Evolutionary conservation across 495 filamentous ascomycete genomes (phyloP), one percentile per base, ranked within the genome.

Genomic region (Jackrogersella multiformis): DNA sequence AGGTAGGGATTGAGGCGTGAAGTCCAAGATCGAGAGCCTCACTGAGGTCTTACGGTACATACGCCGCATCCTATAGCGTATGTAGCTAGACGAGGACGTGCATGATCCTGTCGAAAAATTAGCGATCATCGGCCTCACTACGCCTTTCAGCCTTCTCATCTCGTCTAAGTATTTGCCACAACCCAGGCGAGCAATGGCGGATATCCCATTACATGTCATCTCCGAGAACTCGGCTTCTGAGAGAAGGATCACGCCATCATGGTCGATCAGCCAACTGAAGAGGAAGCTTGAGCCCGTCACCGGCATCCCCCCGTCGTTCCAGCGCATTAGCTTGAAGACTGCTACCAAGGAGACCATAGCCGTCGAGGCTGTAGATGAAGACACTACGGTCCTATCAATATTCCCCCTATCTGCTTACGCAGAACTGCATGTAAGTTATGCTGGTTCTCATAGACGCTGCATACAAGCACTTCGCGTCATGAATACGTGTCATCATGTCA

Each of bases 251-350:
- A 93, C 91, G 7, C 94, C 94, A 2, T 91, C 94, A 70, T 99
- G 96, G 95, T 90, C 89, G 60, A 90, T 99, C 70, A 77, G 85
- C 28, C 89, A 93, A 71, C 84, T 97, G 56, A 98, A 96, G 78
- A 77, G 82, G 20, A 97, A 96, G 78, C 87, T 99, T 41, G 94
- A 97, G 74, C 90, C 94, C 62, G 87, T 99, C 79, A 99, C 95
- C 1, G 95, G 95, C 53, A 87, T 99, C 15, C 93, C 95, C 1
- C 91, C 93, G 9, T 83, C 85, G 8, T 87, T 85, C 61, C 96
- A 98, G 77, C 85, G 83, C 52, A 84, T 99, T 51, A 85, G 76
- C 42, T 79, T 93, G 74, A 88, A 85, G 69, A 79, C 87, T 9
- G 73, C 85, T 28, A 80, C 84, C 49, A 81, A 81, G 66, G 76